Base-by-base conservation (phyloP, 495 filamentous ascomycete genomes). In the Bathelium albidoporum region DNA sequence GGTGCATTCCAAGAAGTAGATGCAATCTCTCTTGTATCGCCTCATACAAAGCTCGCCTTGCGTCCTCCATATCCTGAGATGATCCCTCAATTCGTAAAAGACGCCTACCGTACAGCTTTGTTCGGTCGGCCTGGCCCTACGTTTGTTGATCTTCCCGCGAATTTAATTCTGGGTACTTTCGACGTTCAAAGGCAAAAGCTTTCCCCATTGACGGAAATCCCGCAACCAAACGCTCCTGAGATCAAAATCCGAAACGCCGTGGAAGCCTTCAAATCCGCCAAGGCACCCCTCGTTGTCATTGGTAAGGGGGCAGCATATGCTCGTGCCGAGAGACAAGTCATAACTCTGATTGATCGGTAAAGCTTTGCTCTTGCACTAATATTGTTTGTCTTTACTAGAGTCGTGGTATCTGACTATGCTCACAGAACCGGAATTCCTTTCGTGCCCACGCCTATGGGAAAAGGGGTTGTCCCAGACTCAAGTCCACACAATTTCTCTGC, bases 1-100 rank as follows among this genome's bases (percentile, higher is more conserved):
- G 83, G 81, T 31, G 82, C 81, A 36, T 86, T 88, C 66, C 84
- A 87, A 72, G 82, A 87, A 66, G 71, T 87, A 26, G 82, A 87
- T 60, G 80, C 83, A 2, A 75, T 87, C 14, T 76, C 82, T 5
- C 72, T 87, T 4, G 70, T 88, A 2, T 76, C 78, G 0, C 81
- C 83, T 3, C 83, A 86, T 64, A 82, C 82, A 12, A 88, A 87
- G 68, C 70, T 84, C 34, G 73, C 82, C 1, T 67, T 83, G 2
- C 77, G 83, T 31, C 71, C 83, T 7, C 69, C 79, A 0, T 73
- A 72, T n/a, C 68, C 81, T n/a, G 76, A 81, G 3, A 74, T 75
- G 26, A 78, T 86, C 49, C 78, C 82, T 0, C 70, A 77, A 16
- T 72, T 76, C 12, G 77, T 87, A 32, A 71, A 76, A 10, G 80